Percentiles rank a stretch among this genome's conserved stretches.
phyloP scores from a whole-genome alignment of 345 rosid species.

The Aethionema arabicum region DNA sequence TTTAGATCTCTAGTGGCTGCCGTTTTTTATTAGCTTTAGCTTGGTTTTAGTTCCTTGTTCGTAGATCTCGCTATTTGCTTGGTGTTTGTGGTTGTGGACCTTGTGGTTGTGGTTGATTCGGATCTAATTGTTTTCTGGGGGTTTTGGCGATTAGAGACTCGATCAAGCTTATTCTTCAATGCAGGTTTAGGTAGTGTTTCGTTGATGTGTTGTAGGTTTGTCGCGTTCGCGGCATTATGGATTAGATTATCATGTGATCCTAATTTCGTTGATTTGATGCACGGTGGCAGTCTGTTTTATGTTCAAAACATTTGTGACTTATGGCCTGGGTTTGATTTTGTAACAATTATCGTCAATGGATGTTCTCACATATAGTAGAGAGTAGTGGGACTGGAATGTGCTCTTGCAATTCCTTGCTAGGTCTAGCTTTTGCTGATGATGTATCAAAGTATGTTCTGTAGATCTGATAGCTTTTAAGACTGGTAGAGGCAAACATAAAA shows the following conservation, averaged over 20 bases:
- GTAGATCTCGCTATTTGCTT: constrained; percentile 40
- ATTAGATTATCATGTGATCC: constrained; percentile 8
- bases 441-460: constrained; percentile 3
- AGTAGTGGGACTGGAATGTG: constrained; percentile 8
- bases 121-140: constrained; percentile 22
- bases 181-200: constrained; percentile 4
- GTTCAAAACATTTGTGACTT: background rate
- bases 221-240: background rate
- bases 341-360: constrained; percentile 3
- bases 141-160: constrained; percentile 8
- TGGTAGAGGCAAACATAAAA: background rate
- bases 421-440: background rate
- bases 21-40: background rate
- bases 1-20: constrained; percentile 15
- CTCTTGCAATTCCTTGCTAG: constrained; percentile 1
- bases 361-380: constrained; percentile 16
- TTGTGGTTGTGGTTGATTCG: background rate
- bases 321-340: constrained; percentile 9
- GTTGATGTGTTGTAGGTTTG: constrained; percentile 6
- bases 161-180: constrained; percentile 14
- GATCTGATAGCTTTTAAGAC: background rate
- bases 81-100: constrained; percentile 6
- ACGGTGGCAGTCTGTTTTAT: constrained; percentile 4
- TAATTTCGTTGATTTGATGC: background rate
- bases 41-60: constrained; percentile 21